These are phyloP conservation scores for Nitzschia sp. DNA, from an alignment of 108 stramenopile species.

Conservation along the genomic window DNA sequence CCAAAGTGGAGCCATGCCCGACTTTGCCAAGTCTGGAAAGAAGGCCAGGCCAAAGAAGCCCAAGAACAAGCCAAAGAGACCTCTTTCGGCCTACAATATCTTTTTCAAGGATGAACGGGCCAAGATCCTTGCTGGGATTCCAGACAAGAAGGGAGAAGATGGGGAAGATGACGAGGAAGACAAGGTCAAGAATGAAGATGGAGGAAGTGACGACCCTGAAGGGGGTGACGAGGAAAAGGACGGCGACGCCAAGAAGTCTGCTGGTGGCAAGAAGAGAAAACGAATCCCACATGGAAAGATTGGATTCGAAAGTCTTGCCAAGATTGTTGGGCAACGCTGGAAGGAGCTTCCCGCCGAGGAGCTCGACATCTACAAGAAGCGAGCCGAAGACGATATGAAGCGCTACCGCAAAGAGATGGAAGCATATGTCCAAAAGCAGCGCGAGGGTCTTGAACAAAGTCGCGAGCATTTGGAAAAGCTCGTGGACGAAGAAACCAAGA, in stretches of 20 bases:
- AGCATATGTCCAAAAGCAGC: conserved; percentile 47
- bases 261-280: conserved; percentile 37
- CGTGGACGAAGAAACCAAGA: conserved; percentile 42
- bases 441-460: conserved; percentile 46
- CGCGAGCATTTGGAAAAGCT: conserved; percentile 44
- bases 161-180: conserved; percentile 38
- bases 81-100: conserved; percentile 54
- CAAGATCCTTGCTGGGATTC: conserved; percentile 42
- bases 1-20: conserved; percentile 37
- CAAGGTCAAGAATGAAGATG: conserved; percentile 21
- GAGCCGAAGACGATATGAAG: conserved; percentile 49
- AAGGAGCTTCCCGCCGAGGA: conserved; percentile 46
- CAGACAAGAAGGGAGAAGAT: conserved; percentile 42
- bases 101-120: conserved; percentile 56
- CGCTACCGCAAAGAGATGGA: conserved; percentile 54
- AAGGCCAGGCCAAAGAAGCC: conserved; percentile 46
- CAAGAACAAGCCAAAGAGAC: conserved; percentile 48
- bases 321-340: conserved; percentile 54
- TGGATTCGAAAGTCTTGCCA: conserved; percentile 57
- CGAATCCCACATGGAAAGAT: conserved; percentile 42
- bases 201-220: conserved; percentile 16
- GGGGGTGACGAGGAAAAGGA: conserved; percentile 21
- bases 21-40: conserved; percentile 45
- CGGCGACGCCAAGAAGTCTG: conserved; percentile 28
- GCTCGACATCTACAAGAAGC: conserved; percentile 46